Base-by-base conservation (phyloP, 495 filamentous ascomycete species). In the Podospora appendiculata region DNA sequence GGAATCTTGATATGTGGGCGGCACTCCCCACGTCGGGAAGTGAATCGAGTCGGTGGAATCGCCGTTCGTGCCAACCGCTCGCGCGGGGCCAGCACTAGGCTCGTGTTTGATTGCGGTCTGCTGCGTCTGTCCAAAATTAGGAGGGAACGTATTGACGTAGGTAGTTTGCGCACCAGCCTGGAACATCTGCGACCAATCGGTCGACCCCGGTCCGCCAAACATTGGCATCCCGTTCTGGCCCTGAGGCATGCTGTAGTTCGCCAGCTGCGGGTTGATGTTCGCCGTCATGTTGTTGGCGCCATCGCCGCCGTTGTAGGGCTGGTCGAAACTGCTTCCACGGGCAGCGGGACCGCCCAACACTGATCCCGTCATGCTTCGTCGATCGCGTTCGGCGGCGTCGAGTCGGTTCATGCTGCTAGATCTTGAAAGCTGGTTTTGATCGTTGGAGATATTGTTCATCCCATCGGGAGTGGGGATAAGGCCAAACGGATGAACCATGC, bases 171-270 rank as follows among this genome's bases (percentile, higher is more conserved):
- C 72, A 71, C 77, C 80, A 70, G 82, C 70, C 74, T 85, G 83
- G 75, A 85, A 88, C 78, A 87, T 82, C 60, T 81, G 76, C 55
- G 83, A 74, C 84, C 84, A 88, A 67, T 87, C 83, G 53, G 61
- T 64, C 65, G 69, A 61, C 61, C 65, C 65, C 40, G 70, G 68
- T 64, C 66, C 71, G 60, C 61, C 70, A 68, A 74, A 74, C 68
- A 76, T 71, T 33, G 70, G 73, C 69, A 77, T 70, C 49, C 75
- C 78, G 53, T 75, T 78, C 61, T 75, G 72, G 53, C 54, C 63
- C 56, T 69, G 69, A 13, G 76, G 73, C 71, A 79, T 70, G 64
- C 67, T 79, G 62, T 77, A 81, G 60, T 70, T 72, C 46, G 75
- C 74, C 66, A 80, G 60, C 69, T 77, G 73, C 56, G 76, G 76